These are phyloP conservation scores for Rhizopogon sp. DNA, from an alignment of 768 basidiomycete species.

Conservation along the genomic window DNA sequence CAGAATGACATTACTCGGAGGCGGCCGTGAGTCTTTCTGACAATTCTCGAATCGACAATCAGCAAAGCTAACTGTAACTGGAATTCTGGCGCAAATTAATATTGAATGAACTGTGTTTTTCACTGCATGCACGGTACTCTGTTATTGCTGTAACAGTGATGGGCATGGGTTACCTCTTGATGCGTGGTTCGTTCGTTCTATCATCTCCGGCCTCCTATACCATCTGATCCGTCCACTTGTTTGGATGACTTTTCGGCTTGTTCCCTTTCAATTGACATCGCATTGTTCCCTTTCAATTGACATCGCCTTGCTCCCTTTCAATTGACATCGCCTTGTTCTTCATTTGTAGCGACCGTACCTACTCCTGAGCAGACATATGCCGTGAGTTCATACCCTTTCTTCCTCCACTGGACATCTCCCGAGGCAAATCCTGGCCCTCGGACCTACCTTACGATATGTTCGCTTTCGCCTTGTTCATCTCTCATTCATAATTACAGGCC, in stretches of 20 bases:
- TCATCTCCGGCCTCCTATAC: conserved; percentile 3
- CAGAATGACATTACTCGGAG: conserved; percentile 41
- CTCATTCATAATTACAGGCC: conserved; percentile 30
- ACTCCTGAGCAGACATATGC: conserved; percentile 32
- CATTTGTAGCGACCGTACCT: conserved; percentile 27
- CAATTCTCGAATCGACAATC: neutral
- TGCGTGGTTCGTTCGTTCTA: conserved; percentile 45
- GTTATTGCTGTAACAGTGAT: conserved; percentile 35
- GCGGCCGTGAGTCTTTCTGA: conserved; percentile 39
- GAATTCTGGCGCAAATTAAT: neutral
- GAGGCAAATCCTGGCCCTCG: too few relatives aligned
- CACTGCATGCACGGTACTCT: neutral
- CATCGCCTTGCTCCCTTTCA: neutral
- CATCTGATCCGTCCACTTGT: conserved; percentile 7
- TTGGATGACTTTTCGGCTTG: conserved; percentile 1
- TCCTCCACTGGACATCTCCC: neutral
- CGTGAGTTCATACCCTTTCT: conserved; percentile 14
- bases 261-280: neutral
- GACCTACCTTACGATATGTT: neutral
- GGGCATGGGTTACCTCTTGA: conserved; percentile 50
- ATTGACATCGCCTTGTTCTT: conserved; percentile 3
- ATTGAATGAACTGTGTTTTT: neutral
- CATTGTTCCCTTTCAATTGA: too few relatives aligned
- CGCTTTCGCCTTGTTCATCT: neutral
- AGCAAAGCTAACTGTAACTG: neutral